These are phyloP conservation scores for Amanita subjunquillea DNA, from an alignment of 768 basidiomycete genomes.

Conservation along the genomic window DNA sequence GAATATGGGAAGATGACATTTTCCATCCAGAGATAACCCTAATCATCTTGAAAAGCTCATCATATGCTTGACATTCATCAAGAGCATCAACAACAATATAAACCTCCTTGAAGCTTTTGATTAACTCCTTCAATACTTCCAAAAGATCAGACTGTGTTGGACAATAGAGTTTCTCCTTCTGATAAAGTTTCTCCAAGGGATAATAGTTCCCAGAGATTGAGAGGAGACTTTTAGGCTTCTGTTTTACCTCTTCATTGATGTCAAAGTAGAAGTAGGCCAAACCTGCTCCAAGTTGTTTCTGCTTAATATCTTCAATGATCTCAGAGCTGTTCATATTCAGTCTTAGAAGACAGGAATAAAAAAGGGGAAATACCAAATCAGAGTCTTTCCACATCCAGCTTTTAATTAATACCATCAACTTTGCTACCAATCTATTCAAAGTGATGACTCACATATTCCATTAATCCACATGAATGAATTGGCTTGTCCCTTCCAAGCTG, in stretches of 20 bases:
- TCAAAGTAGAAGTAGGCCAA: constrained; percentile 1
- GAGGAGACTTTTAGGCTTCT: neutral
- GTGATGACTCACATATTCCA: no score
- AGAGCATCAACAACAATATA: constrained; percentile 2
- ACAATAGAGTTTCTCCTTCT: neutral
- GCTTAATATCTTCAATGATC: neutral
- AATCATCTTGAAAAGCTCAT: neutral
- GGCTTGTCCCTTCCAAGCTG: constrained; percentile 8
- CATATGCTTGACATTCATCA: neutral
- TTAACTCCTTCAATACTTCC: neutral
- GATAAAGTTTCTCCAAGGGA: neutral
- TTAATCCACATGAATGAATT: no score
- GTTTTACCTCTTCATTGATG: neutral
- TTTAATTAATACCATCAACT: neutral
- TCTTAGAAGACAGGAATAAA: neutral
- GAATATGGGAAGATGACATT: neutral
- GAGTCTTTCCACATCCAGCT: neutral
- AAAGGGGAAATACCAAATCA: neutral
- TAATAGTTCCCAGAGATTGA: neutral
- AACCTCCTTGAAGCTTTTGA: neutral
- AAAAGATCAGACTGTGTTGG: neutral
- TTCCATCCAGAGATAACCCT: neutral
- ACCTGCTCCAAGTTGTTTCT: neutral
- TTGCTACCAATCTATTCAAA: neutral
- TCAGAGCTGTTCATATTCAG: neutral